Evolutionary conservation across 2,329 filamentous ascomycete species (phyloP).

Genomic region (Exophiala lecanii-corni): DNA sequence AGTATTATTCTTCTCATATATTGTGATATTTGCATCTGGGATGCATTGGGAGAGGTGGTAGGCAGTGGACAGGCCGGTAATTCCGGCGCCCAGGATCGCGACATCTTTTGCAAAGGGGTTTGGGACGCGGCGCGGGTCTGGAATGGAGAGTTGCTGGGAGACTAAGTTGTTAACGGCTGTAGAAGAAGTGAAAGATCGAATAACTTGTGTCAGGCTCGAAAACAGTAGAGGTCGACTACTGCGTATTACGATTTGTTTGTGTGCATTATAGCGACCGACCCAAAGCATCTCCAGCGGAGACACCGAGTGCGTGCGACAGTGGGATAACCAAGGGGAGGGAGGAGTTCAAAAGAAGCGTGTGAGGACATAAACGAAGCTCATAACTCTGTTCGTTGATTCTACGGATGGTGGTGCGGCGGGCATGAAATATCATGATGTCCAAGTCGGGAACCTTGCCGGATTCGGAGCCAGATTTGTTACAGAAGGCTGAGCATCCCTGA

Average conservation of each 20-base stretch:
- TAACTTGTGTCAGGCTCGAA: neutral
- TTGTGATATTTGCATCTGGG: conserved; percentile 65
- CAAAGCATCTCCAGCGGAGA: conserved; percentile 25
- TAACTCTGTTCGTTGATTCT: no score
- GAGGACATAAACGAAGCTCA: no score
- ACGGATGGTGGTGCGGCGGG: no score
- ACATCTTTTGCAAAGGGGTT: conserved; percentile 40
- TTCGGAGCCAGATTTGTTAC: neutral
- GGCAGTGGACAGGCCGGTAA: conserved; percentile 74
- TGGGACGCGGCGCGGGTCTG: conserved; percentile 2
- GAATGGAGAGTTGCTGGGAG: no score
- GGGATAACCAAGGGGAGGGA: no score
- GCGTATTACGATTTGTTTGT: conserved; percentile 2
- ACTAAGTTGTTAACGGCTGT: no score
- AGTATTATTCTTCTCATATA: conserved; percentile 69
- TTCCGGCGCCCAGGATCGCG: conserved; percentile 73
- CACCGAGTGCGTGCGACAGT: no score
- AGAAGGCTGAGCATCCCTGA: neutral
- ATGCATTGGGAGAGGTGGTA: conserved; percentile 69
- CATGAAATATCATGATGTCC: no score
- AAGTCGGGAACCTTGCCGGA: neutral
- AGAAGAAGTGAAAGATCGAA: conserved; percentile 1
- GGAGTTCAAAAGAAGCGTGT: no score
- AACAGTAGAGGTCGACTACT: neutral
- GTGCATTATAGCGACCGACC: conserved; percentile 19